Evolutionary conservation across 108 stramenopile genomes (phyloP), one percentile per base, ranked within the genome.

Genomic region (Schizochytrium sp.): DNA sequence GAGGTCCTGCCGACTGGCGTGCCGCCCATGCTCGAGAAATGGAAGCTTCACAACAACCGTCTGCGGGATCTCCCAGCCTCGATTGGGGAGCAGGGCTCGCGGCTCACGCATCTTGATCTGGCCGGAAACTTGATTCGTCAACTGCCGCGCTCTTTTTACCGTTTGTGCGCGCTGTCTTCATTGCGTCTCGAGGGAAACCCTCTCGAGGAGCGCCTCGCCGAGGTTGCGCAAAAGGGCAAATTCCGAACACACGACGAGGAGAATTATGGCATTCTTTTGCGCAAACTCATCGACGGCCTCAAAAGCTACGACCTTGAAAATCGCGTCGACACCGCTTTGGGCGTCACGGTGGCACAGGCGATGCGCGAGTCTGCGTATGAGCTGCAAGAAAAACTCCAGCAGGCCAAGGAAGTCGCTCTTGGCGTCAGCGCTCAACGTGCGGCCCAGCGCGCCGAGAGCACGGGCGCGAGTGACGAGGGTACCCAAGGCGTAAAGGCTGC

Each of bases 1-100:
- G 45, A 47, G 28, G n/a, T 3, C 51, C 51, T 83, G 51, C 76
- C 76, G 12, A 19, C 76, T 6, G 76, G 48, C 12, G 23, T 83
- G 0, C 76, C 76, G 19, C 45, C 48, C 0, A 23, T 28, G 6
- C 76, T 83, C 51, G 25, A 6, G 45, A 12, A 53, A 43, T 83
- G 76, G 76, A 83, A 83, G 51, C 51, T 83, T 10, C 76, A 83
- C 76, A 83, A 83, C 51, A 83, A 83, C 51, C 76, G 76, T 3
- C n/a, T 83, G 12, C 45, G 76, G 18, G 76, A 83, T 45, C 45
- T 83, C 1, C 76, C 76, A 0, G 51, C 19, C 10, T 25, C 48
- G 19, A 47, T 83, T 23, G 48, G 48, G 28, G 51, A 83, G 51
- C 45, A 83, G 48, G 45, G 48, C n/a, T 8, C 6, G 48, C 63